Conservation (phyloP, 2,329 filamentous ascomycete genomes). For the Mycosphaerelloides madeirae region DNA sequence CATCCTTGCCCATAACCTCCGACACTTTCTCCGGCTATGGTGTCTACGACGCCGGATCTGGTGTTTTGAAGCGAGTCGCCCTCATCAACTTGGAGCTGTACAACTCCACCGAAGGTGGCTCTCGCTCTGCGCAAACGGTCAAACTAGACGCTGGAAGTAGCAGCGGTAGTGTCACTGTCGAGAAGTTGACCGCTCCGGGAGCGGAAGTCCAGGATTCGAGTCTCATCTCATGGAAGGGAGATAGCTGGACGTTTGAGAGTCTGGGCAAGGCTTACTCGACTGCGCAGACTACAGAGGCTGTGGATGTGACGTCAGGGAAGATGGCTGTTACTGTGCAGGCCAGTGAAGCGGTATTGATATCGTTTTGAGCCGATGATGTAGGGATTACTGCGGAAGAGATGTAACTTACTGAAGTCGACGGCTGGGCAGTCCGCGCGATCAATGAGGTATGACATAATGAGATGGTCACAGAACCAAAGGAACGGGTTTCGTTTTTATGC, state of each 20-base stretch:
- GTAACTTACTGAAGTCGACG: too few species aligned
- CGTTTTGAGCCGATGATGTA: not conserved
- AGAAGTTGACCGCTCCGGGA: slow-evolving; percentile 10
- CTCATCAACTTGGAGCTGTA: slow-evolving; percentile 12
- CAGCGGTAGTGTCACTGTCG: slow-evolving; percentile 5
- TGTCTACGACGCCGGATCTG: slow-evolving; percentile 7
- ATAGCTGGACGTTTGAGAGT: slow-evolving; percentile 9
- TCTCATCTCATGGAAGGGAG: slow-evolving; percentile 11
- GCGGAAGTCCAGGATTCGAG: slow-evolving; percentile 10
- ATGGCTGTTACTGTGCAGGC: slow-evolving; percentile 5
- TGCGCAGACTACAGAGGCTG: slow-evolving; percentile 1
- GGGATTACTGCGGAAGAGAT: not conserved
- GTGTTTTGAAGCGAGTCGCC: slow-evolving; percentile 6
- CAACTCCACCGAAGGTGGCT: not conserved
- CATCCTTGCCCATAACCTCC: slow-evolving; percentile 2
- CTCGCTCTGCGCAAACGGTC: slow-evolving; percentile 1
- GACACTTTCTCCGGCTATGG: slow-evolving; percentile 11
- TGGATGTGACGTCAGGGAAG: not conserved
- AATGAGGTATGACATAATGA: too few species aligned
- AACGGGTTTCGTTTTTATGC: too few species aligned
- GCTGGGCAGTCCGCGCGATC: too few species aligned
- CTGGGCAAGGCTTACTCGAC: slow-evolving; percentile 4
- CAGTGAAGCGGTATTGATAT: slow-evolving; percentile 9
- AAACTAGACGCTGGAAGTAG: slow-evolving; percentile 1
- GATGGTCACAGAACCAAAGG: too few species aligned